Conservation (phyloP, 176 grass and related monocot genomes). For the Ampelocalamus luodianensis region DNA sequence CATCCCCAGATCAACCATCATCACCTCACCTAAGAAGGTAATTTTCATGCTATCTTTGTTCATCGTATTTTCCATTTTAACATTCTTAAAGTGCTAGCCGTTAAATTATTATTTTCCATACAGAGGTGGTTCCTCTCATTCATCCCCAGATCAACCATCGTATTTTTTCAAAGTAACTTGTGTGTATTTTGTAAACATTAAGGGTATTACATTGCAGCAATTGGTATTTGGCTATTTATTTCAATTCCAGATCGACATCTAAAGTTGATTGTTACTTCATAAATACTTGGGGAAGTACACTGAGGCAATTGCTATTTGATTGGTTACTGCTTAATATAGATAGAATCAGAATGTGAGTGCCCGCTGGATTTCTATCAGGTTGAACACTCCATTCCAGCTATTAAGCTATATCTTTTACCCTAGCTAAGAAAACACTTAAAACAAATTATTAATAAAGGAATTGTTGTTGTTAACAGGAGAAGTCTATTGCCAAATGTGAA, state of each 20-base stretch:
- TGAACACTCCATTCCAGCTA: neutral
- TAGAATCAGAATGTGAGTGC: neutral
- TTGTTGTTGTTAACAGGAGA: neutral
- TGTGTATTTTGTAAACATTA: neutral
- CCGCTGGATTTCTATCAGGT: neutral
- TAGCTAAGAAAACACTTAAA: neutral
- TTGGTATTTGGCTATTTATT: neutral
- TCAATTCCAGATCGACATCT: neutral
- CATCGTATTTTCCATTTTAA: neutral
- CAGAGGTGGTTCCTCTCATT: neutral
- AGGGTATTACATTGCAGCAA: neutral
- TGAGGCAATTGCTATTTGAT: neutral
- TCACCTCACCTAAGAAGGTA: conserved; percentile 48
- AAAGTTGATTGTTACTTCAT: too few species aligned
- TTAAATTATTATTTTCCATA: neutral
- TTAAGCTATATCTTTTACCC: neutral
- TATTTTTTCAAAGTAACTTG: neutral
- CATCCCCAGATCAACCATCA: conserved; percentile 55
- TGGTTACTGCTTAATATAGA: neutral
- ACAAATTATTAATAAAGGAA: neutral
- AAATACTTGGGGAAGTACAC: too few species aligned
- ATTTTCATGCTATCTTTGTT: neutral
- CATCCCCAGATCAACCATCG: too few species aligned
- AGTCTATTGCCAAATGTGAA: neutral
- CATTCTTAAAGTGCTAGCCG: neutral